These are phyloP conservation scores for Pseudozyma thailandica DNA, from an alignment of 1,284 basidiomycete genomes.

Conservation along the genomic window DNA sequence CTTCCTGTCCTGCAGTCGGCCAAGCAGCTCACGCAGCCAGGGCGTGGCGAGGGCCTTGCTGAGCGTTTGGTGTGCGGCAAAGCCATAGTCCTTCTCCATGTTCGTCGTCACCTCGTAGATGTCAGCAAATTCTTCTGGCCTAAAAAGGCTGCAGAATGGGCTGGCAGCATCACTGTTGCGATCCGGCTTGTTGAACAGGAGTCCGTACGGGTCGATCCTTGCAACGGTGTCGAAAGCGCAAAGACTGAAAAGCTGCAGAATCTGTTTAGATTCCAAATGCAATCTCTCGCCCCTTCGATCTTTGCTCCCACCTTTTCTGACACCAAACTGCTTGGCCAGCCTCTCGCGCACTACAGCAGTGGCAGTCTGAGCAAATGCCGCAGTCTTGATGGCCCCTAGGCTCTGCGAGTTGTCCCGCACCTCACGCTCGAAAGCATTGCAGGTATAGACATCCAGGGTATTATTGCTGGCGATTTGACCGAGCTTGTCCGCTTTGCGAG, in stretches of 20 bases:
- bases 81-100: constrained; percentile 42
- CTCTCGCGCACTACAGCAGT: constrained; percentile 17
- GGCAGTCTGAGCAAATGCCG: constrained; percentile 24
- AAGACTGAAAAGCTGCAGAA: constrained; percentile 41
- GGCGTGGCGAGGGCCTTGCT: constrained; percentile 34
- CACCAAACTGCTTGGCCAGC: constrained; percentile 25
- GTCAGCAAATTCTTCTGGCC: constrained; percentile 17
- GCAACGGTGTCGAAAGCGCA: constrained; percentile 50
- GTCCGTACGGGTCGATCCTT: constrained; percentile 33
- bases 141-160: constrained; percentile 34
- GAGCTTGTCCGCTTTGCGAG: constrained; percentile 32
- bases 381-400: constrained; percentile 15
- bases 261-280: constrained; percentile 23
- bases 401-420: constrained; percentile 36
- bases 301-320: constrained; percentile 23
- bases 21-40: constrained; percentile 39
- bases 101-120: constrained; percentile 38
- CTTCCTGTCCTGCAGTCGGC: constrained; percentile 17
- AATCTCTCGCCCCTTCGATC: constrained; percentile 27
- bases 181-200: constrained; percentile 8
- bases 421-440: constrained; percentile 28
- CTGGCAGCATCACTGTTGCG: constrained; percentile 26
- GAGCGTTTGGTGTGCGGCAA: constrained; percentile 29
- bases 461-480: constrained; percentile 36
- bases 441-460: constrained; percentile 50